Evolutionary conservation across 225 moss, liverwort and hornwort species (phyloP).

Genomic region (Antitrichia curtipendula): DNA sequence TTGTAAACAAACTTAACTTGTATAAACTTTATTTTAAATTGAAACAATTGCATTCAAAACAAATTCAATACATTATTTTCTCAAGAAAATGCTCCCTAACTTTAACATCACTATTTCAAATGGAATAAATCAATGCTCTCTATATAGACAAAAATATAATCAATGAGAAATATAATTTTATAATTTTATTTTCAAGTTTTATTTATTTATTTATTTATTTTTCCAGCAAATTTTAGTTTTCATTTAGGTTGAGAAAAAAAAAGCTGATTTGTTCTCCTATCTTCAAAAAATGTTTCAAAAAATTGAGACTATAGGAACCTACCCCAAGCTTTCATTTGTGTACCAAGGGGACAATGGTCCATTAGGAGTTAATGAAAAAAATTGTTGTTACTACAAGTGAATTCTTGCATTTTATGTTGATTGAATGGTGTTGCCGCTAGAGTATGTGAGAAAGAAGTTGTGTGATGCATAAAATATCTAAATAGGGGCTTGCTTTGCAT

Average conservation of each 20-base stretch:
- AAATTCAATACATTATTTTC: rapidly evolving
- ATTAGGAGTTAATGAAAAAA: no score
- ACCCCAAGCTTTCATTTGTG: background rate
- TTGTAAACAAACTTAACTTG: rapidly evolving
- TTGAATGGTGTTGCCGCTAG: background rate
- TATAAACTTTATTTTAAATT: rapidly evolving
- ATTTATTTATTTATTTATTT: no score
- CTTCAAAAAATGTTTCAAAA: background rate
- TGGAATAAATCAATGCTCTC: background rate
- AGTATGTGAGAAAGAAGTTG: background rate
- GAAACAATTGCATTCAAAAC: background rate
- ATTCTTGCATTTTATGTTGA: background rate
- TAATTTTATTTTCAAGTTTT: no score
- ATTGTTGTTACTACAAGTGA: background rate
- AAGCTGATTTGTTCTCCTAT: background rate
- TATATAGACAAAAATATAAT: background rate
- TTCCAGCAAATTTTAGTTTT: no score
- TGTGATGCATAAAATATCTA: background rate
- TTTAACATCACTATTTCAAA: background rate
- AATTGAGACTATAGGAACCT: background rate
- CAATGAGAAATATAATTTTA: no score
- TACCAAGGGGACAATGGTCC: background rate
- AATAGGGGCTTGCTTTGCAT: background rate
- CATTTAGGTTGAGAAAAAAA: no score
- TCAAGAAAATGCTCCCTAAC: background rate